These are phyloP conservation scores for Kodamaea alishanica DNA, from an alignment of 1,139 yeast species.

Conservation along the genomic window DNA sequence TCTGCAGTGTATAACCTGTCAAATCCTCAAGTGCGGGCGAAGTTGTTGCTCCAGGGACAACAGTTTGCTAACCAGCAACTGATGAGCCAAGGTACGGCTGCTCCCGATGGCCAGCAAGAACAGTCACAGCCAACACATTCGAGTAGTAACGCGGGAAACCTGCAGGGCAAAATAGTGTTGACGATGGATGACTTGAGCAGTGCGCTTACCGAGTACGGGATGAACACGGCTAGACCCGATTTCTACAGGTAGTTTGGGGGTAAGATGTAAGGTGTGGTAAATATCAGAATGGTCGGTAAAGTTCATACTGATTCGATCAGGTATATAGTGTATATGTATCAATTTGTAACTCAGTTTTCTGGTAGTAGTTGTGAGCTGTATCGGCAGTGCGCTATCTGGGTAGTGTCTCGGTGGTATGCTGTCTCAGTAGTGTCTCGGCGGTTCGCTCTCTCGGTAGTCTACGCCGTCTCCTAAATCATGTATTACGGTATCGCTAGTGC, in stretches of 20 bases:
- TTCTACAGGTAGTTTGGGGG: constrained; percentile 62
- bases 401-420: not conserved
- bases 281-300: no score
- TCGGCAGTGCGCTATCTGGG: not conserved
- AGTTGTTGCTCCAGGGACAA: constrained; percentile 70
- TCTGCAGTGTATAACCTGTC: constrained; percentile 79
- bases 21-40: constrained; percentile 83
- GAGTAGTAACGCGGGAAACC: constrained; percentile 49
- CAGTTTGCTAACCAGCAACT: constrained; percentile 49
- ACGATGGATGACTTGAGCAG: constrained; percentile 88
- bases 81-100: constrained; percentile 35
- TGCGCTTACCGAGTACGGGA: constrained; percentile 88
- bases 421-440: no score
- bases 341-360: not conserved
- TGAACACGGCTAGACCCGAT: constrained; percentile 87
- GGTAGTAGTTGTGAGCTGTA: not conserved
- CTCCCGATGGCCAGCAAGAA: constrained; percentile 34
- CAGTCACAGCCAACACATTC: constrained; percentile 33
- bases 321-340: not conserved
- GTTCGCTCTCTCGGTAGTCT: no score
- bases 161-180: constrained; percentile 71
- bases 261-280: no score
- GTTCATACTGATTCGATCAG: not conserved
- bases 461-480: no score
- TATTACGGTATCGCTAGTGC: no score